phyloP scores from a whole-genome alignment of 2,329 filamentous ascomycete genomes.

The Clarireedia sp. region DNA sequence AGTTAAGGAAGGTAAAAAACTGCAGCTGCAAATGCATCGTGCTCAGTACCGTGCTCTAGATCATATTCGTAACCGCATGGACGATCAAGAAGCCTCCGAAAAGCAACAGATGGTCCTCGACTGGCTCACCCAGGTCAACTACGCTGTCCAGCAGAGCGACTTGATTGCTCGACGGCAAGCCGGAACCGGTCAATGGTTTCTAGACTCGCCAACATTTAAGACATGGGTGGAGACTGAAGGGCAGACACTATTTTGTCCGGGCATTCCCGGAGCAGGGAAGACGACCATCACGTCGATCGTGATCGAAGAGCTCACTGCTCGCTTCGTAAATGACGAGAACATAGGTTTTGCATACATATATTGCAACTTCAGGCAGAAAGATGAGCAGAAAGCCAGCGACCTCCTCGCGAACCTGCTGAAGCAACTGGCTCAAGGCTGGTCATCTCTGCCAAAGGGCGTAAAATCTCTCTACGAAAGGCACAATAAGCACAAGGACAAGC shows the following conservation, averaged over 20 bases:
- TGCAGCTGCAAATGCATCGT: too few relatives aligned
- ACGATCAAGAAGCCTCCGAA: too few relatives aligned
- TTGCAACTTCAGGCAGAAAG: conserved; percentile 26
- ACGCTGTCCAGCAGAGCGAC: too few relatives aligned
- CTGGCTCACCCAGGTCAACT: too few relatives aligned
- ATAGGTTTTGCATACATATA: conserved; percentile 29
- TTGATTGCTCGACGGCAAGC: too few relatives aligned
- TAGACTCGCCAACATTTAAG: conserved; percentile 7
- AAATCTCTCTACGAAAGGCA: conserved; percentile 14
- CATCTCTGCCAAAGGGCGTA: conserved; percentile 12
- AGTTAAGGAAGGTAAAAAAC: too few relatives aligned
- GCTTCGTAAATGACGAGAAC: conserved; percentile 16
- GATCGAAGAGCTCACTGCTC: conserved; percentile 32
- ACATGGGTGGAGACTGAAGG: conserved; percentile 3
- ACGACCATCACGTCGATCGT: conserved; percentile 37
- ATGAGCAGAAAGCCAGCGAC: conserved; percentile 20
- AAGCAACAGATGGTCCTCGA: too few relatives aligned
- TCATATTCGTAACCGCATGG: too few relatives aligned
- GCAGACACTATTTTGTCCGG: conserved; percentile 10
- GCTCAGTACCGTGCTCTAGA: too few relatives aligned
- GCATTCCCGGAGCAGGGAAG: conserved; percentile 38
- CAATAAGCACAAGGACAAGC: conserved; percentile 14
- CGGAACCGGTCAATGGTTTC: conserved; percentile 18
- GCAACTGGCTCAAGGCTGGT: conserved; percentile 22
- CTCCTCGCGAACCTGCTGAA: conserved; percentile 27